Percentiles rank a stretch among this genome's conserved stretches.
These are phyloP conservation scores for Dissophora globulifera DNA, from an alignment of 192 early-diverging fungal species.

Conservation along the genomic window DNA sequence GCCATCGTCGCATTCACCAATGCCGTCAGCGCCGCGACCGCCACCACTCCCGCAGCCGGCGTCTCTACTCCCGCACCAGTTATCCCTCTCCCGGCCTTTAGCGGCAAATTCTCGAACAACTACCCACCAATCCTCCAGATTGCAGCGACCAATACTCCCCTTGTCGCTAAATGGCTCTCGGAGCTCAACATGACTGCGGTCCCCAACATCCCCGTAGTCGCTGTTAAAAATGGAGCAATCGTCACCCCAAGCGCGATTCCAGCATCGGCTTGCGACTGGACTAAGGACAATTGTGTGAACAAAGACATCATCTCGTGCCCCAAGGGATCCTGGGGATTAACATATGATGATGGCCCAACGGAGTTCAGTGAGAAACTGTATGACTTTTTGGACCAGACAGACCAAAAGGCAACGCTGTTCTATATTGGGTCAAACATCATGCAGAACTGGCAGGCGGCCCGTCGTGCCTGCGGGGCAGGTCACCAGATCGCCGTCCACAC, in stretches of 20 bases:
- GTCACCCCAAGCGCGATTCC: conserved; percentile 5
- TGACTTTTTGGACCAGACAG: conserved; percentile 56
- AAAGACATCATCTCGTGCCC: conserved; percentile 55
- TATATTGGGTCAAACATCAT: conserved; percentile 59
- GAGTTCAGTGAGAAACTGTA: conserved; percentile 52
- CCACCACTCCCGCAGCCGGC: not conserved
- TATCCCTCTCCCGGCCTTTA: conserved; percentile 21
- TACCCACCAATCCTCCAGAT: conserved; percentile 6
- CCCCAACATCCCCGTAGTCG: conserved; percentile 29
- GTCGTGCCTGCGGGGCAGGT: conserved; percentile 52
- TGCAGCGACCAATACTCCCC: conserved; percentile 41
- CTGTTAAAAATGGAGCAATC: conserved; percentile 18
- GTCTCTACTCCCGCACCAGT: not conserved
- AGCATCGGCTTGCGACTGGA: conserved; percentile 57
- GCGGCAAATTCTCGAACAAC: conserved; percentile 11
- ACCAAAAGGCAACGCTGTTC: conserved; percentile 64
- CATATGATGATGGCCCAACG: conserved; percentile 61
- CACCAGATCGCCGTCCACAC: conserved; percentile 52
- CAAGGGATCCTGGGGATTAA: conserved; percentile 59
- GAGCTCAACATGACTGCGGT: conserved; percentile 31
- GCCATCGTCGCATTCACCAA: conserved; percentile 2
- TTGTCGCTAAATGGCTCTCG: conserved; percentile 30
- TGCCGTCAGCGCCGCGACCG: not conserved
- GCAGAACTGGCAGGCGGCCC: conserved; percentile 49
- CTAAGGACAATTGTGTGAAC: conserved; percentile 51